Base-by-base conservation (phyloP, 495 filamentous ascomycete species). In the Xylaria longipes region DNA sequence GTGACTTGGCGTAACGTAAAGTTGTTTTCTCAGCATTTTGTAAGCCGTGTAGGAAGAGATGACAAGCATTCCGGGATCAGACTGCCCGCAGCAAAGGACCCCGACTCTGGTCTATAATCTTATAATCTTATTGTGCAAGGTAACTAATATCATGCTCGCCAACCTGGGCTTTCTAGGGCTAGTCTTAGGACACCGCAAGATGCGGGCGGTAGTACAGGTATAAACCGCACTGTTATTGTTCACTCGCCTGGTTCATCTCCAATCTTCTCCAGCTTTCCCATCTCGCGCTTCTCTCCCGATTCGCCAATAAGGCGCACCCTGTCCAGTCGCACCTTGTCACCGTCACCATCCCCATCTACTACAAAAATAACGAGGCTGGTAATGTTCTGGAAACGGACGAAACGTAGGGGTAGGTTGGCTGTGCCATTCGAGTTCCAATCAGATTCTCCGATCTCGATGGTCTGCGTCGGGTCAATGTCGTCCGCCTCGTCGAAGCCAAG, bases 371-470 rank as follows among this genome's bases (percentile, higher is more conserved):
- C 93, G 75, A 99, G 78, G 67, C 90, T 94, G 69, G 88, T 90
- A 45, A 97, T 90, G 71, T 92, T 97, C 83, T 99, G 96, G 85
- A 98, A 99, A 83, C 97, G 98, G 80, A 98, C 97, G 78, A 94
- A 98, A 15, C 95, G 92, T 73, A 97, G 82, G 45, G 91, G 84
- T 25, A 98, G 83, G 77, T 89, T 94, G 14, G 93, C 94, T 5
- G 97, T 98, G 15, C 91, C 93, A 5, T 94, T 96, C 71, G 89
- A 88, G 81, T 97, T 94, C 96, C 96, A 99, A 80, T 97, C 93
- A 57, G 85, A 86, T 35, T 89, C 83, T 71, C 89, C 83, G 27
- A 99, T 85, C 75, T 87, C 88, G 71, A 97, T 88, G 43, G 81
- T 85, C 81, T 98, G 96, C 48, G 93, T 94, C 3, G 92, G 84